Evolutionary conservation across 345 rosid species (phyloP).

Genomic region (Camelina sativa): DNA sequence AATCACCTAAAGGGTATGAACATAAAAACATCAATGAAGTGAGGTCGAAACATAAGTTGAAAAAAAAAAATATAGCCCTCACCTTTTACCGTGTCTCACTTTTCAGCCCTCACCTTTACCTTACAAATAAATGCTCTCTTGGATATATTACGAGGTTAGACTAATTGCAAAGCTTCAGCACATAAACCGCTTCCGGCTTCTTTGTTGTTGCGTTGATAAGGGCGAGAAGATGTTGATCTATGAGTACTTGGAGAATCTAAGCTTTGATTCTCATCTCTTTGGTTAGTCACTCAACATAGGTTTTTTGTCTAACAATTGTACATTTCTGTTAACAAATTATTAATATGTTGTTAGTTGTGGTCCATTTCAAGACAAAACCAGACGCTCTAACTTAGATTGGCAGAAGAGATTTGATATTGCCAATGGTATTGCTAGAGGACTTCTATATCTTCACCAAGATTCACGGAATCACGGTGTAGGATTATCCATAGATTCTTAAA

Average conservation of each 20-base stretch:
- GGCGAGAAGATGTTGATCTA: conserved; percentile 71
- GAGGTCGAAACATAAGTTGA: too few relatives aligned
- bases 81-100: too few relatives aligned
- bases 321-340: not conserved
- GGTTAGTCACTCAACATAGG: conserved; percentile 44
- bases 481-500: conserved; percentile 86
- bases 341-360: not conserved
- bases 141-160: conserved; percentile 50
- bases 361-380: conserved; percentile 47
- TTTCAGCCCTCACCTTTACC: too few relatives aligned
- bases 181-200: conserved; percentile 64
- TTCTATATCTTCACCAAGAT: conserved; percentile 86
- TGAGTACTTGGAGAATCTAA: conserved; percentile 68
- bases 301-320: not conserved
- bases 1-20: too few relatives aligned
- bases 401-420: conserved; percentile 63
- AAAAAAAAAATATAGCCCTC: too few relatives aligned
- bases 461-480: conserved; percentile 67
- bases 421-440: conserved; percentile 66
- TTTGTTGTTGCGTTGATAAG: conserved; percentile 61
- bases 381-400: conserved; percentile 59
- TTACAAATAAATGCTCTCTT: too few relatives aligned
- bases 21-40: too few relatives aligned
- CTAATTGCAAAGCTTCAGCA: conserved; percentile 78
- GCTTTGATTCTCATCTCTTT: conserved; percentile 68